phyloP scores from a whole-genome alignment of 2,329 filamentous ascomycete genomes.

The Sarocladium strictum region DNA sequence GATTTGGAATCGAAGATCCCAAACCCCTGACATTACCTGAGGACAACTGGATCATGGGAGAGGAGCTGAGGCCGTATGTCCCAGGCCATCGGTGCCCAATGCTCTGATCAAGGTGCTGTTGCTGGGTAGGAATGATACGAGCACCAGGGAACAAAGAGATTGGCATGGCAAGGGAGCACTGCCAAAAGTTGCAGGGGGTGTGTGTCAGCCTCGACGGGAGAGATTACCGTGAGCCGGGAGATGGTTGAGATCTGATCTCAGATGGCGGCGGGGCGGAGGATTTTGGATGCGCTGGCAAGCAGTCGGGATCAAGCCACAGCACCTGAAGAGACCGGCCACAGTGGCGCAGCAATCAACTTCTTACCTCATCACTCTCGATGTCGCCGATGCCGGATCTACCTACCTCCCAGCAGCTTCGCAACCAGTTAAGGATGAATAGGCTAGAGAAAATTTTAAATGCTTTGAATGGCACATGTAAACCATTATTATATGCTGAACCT shows the following conservation, averaged over 20 bases:
- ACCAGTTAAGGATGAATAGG: no score
- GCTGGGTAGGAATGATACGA: background rate
- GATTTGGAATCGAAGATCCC: no score
- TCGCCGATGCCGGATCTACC: no score
- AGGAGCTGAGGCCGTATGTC: background rate
- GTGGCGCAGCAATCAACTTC: background rate
- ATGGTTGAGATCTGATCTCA: constrained; percentile 4
- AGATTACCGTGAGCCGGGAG: background rate
- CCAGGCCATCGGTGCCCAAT: constrained; percentile 2
- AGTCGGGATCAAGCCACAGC: background rate
- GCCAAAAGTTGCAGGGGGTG: background rate
- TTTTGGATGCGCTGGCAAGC: background rate
- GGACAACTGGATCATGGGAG: no score
- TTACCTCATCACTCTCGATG: background rate
- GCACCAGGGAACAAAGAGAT: background rate
- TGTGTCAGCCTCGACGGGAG: background rate
- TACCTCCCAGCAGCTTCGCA: no score
- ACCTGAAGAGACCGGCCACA: background rate
- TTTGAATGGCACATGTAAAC: no score
- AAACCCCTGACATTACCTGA: no score
- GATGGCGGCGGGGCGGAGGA: background rate
- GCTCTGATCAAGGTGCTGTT: background rate
- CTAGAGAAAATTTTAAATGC: no score
- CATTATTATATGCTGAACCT: no score
- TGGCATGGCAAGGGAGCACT: background rate